Evolutionary conservation across 2,329 filamentous ascomycete genomes (phyloP), one percentile per base, ranked within the genome.

Genomic region (Fusarium compactum): DNA sequence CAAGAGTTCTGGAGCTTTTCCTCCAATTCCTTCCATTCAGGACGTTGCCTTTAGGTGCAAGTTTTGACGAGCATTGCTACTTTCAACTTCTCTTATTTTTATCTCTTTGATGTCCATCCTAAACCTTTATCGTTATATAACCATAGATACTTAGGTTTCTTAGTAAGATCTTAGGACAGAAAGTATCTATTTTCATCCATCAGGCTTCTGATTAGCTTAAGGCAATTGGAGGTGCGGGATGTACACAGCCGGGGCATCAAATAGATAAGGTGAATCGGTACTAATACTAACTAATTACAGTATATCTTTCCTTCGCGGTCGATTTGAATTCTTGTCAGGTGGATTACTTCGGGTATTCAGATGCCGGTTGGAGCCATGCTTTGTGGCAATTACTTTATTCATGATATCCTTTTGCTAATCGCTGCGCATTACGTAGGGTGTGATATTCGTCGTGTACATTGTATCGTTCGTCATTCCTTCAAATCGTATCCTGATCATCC

Each of bases 81-180:
- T 8, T 15, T 24, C 44, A 43, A 45, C 63, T 68, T 58, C 67
- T 52, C 64, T 51, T 54, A 44, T 47, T 15, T 38, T 34, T 20
- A 34, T 30, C 18, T 38, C 34, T 6, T 38, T 38, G 34, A 38
- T 38, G 34, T 10, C 34, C 10, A 38, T 38, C 10, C 18, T 12
- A 6, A 3, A n/a, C 10, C 34, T 38, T 18, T 38, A n/a, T n/a
- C 10, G 34, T 11, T 11, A n/a, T n/a, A 38, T n/a, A 38, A 38
- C 18, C 18, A n/a, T 38, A 12, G n/a, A 38, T 38, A 11, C 18
- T 38, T 38, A n/a, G 18, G 10, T n/a, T 38, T 38, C 34, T 38
- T 38, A 38, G 34, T 38, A 38, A 38, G 34, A 38, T 38, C 18
- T n/a, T 38, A 38, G 34, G 34, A 38, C 1, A 38, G 18, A 38